These are phyloP conservation scores for Draba incana DNA, from an alignment of 345 rosid genomes.

Conservation along the genomic window DNA sequence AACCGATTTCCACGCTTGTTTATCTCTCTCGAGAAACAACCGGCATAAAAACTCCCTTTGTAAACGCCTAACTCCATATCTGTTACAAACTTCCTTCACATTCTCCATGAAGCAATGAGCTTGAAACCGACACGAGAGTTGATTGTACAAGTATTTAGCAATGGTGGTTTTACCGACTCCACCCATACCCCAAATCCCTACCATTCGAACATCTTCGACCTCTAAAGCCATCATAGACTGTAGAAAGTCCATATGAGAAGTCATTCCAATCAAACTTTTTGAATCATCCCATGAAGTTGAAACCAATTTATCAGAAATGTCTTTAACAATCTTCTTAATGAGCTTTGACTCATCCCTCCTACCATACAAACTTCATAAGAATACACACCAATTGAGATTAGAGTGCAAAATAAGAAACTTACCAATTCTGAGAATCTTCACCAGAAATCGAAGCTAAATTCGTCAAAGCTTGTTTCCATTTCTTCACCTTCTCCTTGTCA, in stretches of 20 bases:
- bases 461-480: slow-evolving; percentile 38
- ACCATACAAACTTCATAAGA: slow-evolving; percentile 18
- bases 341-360: slow-evolving; percentile 40
- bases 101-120: slow-evolving; percentile 39
- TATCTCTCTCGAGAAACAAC: slow-evolving; percentile 34
- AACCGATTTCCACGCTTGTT: slow-evolving; percentile 25
- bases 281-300: slow-evolving; percentile 12
- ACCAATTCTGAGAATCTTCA: slow-evolving; percentile 42
- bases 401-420: slow-evolving; percentile 8
- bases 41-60: slow-evolving; percentile 34
- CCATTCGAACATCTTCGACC: slow-evolving; percentile 29
- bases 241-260: slow-evolving; percentile 33
- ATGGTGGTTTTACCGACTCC: slow-evolving; percentile 43
- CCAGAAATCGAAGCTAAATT: slow-evolving; percentile 32
- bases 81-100: slow-evolving; percentile 33
- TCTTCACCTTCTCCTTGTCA: slow-evolving; percentile 30
- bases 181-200: slow-evolving; percentile 49
- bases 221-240: slow-evolving; percentile 36
- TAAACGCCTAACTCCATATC: slow-evolving; percentile 32
- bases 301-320: slow-evolving; percentile 31
- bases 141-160: slow-evolving; percentile 32
- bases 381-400: not conserved
- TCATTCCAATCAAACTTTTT: slow-evolving; percentile 35
- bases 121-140: slow-evolving; percentile 31
- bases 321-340: slow-evolving; percentile 35